Percentiles rank a stretch among this genome's conserved stretches.
Conservation (phyloP, 108 stramenopile species). For the Cylindrotheca closterium region DNA sequence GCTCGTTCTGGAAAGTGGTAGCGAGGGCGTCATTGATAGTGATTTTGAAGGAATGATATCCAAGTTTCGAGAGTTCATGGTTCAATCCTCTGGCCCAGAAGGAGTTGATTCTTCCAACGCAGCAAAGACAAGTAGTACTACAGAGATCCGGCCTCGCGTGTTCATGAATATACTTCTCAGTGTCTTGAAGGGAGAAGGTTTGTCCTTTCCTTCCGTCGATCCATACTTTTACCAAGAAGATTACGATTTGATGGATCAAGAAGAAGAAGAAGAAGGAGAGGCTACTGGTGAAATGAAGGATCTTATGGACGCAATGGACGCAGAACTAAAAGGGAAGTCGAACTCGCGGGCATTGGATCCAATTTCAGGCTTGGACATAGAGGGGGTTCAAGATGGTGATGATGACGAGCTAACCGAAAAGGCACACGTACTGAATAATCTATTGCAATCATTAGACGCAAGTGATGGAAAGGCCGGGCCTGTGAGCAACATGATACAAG, state of each 20-base stretch:
- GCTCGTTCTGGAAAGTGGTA: conserved; percentile 43
- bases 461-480: conserved; percentile 55
- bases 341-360: conserved; percentile 16
- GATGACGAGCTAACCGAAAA: conserved; percentile 23
- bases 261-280: conserved; percentile 37
- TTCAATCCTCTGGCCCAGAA: conserved; percentile 50
- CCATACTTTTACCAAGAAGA: conserved; percentile 45
- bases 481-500: conserved; percentile 58
- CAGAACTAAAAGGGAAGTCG: conserved; percentile 28
- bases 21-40: background rate
- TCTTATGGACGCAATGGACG: conserved; percentile 49
- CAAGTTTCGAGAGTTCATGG: conserved; percentile 55
- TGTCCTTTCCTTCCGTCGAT: conserved; percentile 18
- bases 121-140: background rate
- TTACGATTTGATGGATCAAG: conserved; percentile 30
- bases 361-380: background rate
- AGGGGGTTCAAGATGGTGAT: conserved; percentile 2
- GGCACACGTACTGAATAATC: conserved; percentile 48
- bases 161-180: conserved; percentile 62
- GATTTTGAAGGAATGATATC: conserved; percentile 43
- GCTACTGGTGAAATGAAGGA: conserved; percentile 20
- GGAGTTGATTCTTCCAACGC: conserved; percentile 33
- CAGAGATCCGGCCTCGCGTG: conserved; percentile 51
- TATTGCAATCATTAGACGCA: conserved; percentile 65
- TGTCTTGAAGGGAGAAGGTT: conserved; percentile 36